Percentiles rank a stretch among this genome's conserved stretches.
Conservation (phyloP, 495 filamentous ascomycete species). For the Chaetomium tenue region DNA sequence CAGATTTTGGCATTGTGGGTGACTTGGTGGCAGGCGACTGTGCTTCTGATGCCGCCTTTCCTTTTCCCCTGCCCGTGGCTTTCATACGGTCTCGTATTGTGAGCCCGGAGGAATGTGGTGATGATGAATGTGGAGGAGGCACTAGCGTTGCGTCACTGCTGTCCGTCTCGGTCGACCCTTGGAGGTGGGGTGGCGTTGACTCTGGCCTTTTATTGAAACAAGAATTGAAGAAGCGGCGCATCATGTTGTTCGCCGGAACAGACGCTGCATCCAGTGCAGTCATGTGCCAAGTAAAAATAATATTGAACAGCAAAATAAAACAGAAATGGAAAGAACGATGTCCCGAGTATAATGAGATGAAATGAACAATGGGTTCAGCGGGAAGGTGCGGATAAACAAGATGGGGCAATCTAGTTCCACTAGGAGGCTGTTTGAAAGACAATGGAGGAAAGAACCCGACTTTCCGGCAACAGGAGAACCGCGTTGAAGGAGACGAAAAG, state of each 20-base stretch:
- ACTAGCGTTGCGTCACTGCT: slow-evolving; percentile 23
- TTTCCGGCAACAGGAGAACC: background rate
- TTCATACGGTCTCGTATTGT: slow-evolving; percentile 5
- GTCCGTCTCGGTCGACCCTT: slow-evolving; percentile 30
- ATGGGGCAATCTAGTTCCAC: slow-evolving; percentile 14
- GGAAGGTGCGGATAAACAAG: slow-evolving; percentile 7
- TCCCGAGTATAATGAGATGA: background rate
- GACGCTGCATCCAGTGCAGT: slow-evolving; percentile 4
- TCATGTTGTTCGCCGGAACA: slow-evolving; percentile 22
- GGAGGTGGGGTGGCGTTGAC: slow-evolving; percentile 22
- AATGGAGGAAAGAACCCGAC: background rate
- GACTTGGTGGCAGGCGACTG: background rate
- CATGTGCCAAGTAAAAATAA: background rate
- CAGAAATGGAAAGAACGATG: background rate
- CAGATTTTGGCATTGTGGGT: slow-evolving; percentile 16
- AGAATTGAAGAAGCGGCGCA: slow-evolving; percentile 29
- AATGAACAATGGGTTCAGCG: background rate
- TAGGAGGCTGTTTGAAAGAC: background rate
- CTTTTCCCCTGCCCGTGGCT: background rate
- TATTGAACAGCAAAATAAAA: background rate
- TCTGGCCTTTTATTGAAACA: slow-evolving; percentile 31
- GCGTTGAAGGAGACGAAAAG: slow-evolving; percentile 13
- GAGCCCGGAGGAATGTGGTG: slow-evolving; percentile 4
- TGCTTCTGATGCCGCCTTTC: background rate
- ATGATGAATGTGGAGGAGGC: slow-evolving; percentile 5